phyloP scores from a whole-genome alignment of 306 rosid species.

The Prunus salicina region DNA sequence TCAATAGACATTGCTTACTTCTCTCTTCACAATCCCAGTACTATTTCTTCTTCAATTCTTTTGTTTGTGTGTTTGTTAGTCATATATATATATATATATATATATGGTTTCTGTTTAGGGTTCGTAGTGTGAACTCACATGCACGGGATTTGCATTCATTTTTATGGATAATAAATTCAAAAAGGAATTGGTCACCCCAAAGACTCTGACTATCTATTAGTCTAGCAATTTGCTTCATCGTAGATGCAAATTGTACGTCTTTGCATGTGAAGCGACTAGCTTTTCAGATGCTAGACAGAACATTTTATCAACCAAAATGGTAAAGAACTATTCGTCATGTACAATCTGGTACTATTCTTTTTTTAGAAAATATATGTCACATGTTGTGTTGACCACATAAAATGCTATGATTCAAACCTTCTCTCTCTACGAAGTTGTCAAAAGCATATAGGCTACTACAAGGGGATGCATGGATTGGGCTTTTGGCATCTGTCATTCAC shows the following conservation, averaged over 20 bases:
- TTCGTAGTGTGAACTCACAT: not conserved
- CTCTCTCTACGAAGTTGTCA: too few species aligned
- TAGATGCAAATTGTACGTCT: not conserved
- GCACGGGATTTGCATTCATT: not conserved
- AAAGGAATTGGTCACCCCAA: not conserved
- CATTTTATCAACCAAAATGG: not conserved
- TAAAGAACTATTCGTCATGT: not conserved
- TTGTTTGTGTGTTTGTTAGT: not conserved
- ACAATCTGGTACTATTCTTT: not conserved
- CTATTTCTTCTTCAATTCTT: not conserved
- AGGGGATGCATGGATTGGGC: too few species aligned
- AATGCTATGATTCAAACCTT: too few species aligned
- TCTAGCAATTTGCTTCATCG: not conserved
- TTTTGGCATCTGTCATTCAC: too few species aligned
- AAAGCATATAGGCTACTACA: too few species aligned
- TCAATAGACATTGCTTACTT: constrained; percentile 17
- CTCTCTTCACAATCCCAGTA: not conserved
- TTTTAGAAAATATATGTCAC: not conserved
- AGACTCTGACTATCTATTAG: not conserved
- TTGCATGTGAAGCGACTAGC: not conserved
- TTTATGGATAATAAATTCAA: not conserved
- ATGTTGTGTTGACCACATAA: too few species aligned
- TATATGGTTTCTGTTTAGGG: not conserved
- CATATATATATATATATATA: not conserved
- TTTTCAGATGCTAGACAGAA: not conserved